Percentiles rank a stretch among this genome's conserved stretches.
Evolutionary conservation across 2,329 filamentous ascomycete genomes (phyloP).

Genomic region (Aspergillus oerlinghausenensis): DNA sequence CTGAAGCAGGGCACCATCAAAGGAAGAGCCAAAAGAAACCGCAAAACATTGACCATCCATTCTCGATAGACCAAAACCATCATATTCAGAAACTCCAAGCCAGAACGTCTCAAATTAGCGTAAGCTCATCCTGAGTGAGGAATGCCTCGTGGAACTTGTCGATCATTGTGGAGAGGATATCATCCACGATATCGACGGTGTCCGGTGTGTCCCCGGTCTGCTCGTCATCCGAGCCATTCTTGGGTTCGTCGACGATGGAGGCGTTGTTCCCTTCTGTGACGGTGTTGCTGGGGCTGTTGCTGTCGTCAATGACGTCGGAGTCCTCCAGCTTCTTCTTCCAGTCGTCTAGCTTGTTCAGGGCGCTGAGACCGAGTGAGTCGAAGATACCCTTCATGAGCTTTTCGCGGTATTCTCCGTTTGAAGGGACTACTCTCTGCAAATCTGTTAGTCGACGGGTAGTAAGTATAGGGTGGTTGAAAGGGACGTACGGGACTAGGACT

Average conservation of each 20-base stretch:
- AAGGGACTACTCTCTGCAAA: conserved; percentile 20
- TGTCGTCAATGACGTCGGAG: conserved; percentile 1
- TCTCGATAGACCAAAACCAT: not conserved
- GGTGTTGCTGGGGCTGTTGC: conserved; percentile 1
- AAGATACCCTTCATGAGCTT: conserved; percentile 15
- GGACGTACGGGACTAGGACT: conserved; percentile 5
- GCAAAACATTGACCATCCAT: not conserved
- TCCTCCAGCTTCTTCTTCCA: conserved; percentile 7
- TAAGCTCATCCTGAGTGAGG: conserved; percentile 28
- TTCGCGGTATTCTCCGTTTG: conserved; percentile 1
- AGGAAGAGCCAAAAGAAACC: not conserved
- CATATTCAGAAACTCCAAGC: not conserved
- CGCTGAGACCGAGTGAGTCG: conserved; percentile 12
- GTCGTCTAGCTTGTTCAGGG: conserved; percentile 3
- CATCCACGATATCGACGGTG: conserved; percentile 14
- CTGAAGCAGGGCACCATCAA: not conserved
- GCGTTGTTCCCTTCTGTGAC: not conserved
- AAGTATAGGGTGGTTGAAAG: not conserved
- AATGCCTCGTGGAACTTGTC: conserved; percentile 16
- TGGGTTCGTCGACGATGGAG: not conserved
- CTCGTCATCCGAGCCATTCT: conserved; percentile 3
- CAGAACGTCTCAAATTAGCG: conserved; percentile 4
- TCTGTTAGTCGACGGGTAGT: not conserved
- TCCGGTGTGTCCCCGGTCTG: conserved; percentile 10
- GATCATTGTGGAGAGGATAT: conserved; percentile 14